Evolutionary conservation across 78 protist species (phyloP).

Genomic region (Planoprotostelium fungivorum): DNA sequence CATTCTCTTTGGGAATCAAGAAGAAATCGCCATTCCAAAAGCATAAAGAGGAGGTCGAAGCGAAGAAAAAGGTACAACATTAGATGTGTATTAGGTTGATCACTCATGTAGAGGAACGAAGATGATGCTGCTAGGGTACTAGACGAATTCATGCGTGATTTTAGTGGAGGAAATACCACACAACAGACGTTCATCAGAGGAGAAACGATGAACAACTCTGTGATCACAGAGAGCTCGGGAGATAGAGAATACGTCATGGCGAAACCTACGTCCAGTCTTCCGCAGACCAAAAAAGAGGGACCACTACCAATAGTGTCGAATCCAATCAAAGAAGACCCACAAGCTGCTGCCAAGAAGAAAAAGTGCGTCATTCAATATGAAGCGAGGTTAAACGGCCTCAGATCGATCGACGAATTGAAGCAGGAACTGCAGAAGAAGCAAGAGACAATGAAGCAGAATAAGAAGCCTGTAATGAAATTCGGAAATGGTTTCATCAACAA

Average conservation of each 20-base stretch:
- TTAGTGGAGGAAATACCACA: not conserved
- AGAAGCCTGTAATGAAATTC: too few relatives aligned
- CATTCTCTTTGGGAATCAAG: not conserved
- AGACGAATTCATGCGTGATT: not conserved
- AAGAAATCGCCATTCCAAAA: not conserved
- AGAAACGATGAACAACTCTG: not conserved
- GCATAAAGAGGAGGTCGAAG: not conserved
- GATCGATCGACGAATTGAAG: too few relatives aligned
- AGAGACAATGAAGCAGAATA: too few relatives aligned
- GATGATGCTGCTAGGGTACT: not conserved
- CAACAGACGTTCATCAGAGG: not conserved
- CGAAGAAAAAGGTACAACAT: not conserved
- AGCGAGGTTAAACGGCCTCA: not conserved
- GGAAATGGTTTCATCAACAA: too few relatives aligned
- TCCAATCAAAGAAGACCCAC: not conserved
- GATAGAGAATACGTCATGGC: not conserved
- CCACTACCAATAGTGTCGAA: not conserved
- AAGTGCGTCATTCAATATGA: not conserved
- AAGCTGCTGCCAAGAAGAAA: not conserved
- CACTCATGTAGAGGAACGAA: not conserved
- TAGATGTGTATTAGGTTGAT: not conserved
- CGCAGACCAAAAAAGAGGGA: not conserved
- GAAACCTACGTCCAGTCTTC: not conserved
- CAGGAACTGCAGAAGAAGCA: too few relatives aligned
- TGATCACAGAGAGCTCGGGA: not conserved